Conservation (phyloP, 495 filamentous ascomycete species). For the Penicillium canariense region DNA sequence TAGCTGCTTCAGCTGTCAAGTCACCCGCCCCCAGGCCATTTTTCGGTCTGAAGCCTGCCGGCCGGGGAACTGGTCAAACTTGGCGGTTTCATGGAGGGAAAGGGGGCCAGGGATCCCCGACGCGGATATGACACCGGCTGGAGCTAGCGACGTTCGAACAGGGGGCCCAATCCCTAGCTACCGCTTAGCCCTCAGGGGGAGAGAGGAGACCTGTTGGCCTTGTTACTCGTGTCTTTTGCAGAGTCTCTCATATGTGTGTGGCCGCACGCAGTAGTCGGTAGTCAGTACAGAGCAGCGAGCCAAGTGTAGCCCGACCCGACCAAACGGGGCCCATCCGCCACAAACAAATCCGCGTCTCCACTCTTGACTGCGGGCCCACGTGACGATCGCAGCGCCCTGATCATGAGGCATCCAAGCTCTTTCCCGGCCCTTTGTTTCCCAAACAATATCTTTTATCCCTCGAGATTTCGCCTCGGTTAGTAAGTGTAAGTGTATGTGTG, state of each 20-base stretch:
- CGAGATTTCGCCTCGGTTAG: background rate
- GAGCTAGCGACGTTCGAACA: background rate
- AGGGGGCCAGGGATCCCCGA: background rate
- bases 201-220: background rate
- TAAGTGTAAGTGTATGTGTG: background rate
- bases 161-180: background rate
- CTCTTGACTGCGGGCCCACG: slow-evolving; percentile 17
- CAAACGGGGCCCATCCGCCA: background rate
- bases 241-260: background rate
- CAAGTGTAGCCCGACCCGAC: background rate
- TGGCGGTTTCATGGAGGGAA: slow-evolving; percentile 5
- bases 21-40: background rate
- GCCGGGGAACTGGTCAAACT: background rate
- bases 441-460: slow-evolving; percentile 5
- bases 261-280: background rate
- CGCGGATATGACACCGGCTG: slow-evolving; percentile 3
- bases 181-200: background rate
- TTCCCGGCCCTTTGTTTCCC: background rate
- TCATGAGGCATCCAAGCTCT: slow-evolving; percentile 11
- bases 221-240: background rate
- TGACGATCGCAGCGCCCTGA: slow-evolving; percentile 11
- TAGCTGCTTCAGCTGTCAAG: background rate
- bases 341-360: slow-evolving; percentile 6
- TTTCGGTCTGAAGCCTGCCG: too few species aligned
- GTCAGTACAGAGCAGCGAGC: background rate